Evolutionary conservation across 768 basidiomycete genomes (phyloP).

Genomic region (Lentinula aciculospora): DNA sequence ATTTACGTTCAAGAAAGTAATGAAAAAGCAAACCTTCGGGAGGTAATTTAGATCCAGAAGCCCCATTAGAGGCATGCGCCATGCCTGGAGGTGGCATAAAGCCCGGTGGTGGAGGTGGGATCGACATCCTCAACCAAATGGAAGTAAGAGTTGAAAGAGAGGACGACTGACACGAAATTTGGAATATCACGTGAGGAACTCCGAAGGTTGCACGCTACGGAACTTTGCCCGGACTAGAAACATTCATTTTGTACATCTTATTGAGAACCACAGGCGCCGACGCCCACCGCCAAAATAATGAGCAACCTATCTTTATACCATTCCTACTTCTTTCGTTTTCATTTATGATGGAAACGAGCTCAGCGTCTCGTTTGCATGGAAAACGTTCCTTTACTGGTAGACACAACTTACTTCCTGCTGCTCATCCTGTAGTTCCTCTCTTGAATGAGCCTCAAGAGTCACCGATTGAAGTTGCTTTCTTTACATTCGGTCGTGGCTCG

Average conservation of each 20-base stretch:
- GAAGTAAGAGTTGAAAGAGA: neutral
- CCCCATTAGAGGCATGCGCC: conserved; percentile 29
- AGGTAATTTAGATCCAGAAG: conserved; percentile 38
- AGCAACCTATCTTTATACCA: neutral
- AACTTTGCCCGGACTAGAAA: neutral
- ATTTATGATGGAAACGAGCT: neutral
- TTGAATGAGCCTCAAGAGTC: neutral
- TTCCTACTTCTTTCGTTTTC: neutral
- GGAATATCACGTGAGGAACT: neutral
- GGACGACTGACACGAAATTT: neutral
- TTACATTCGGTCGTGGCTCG: conserved; percentile 9
- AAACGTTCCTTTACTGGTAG: conserved; percentile 5
- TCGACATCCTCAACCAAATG: conserved; percentile 35
- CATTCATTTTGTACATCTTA: neutral
- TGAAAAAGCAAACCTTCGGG: conserved; percentile 33
- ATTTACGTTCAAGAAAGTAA: conserved; percentile 7
- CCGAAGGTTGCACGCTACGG: neutral
- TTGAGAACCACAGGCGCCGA: neutral
- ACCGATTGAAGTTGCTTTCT: neutral
- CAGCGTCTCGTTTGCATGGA: neutral
- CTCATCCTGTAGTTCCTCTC: neutral
- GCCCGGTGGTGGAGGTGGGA: conserved; percentile 41
- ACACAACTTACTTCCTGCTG: conserved; percentile 3
- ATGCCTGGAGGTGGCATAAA: conserved; percentile 44
- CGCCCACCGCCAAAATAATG: neutral